Evolutionary conservation across 164 flowering plant species (phyloP).

Genomic region (Akebia trifoliata): DNA sequence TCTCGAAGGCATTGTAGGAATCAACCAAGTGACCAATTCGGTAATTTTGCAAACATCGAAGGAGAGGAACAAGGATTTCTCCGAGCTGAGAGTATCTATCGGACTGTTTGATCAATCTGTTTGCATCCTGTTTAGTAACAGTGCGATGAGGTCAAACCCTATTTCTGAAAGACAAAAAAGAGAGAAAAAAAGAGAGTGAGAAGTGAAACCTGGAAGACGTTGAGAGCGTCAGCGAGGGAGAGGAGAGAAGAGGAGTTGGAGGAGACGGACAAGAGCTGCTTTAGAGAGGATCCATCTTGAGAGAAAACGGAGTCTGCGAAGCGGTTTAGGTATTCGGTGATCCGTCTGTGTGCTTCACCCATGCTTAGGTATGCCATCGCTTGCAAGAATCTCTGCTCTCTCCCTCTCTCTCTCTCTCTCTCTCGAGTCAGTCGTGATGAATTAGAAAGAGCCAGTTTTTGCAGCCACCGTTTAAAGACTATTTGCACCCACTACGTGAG

Average conservation of each 20-base stretch:
- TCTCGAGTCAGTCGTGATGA: too few relatives aligned
- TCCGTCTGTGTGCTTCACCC: slow-evolving; percentile 90
- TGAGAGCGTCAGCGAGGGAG: slow-evolving; percentile 82
- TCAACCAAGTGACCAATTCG: slow-evolving; percentile 57
- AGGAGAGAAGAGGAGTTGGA: slow-evolving; percentile 56
- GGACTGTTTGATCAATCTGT: slow-evolving; percentile 59
- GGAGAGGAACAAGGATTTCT: slow-evolving; percentile 55
- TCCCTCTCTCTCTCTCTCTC: too few relatives aligned
- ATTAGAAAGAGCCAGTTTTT: too few relatives aligned
- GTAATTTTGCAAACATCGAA: slow-evolving; percentile 64
- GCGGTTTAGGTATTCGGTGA: slow-evolving; percentile 68
- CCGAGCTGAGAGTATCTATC: slow-evolving; percentile 57
- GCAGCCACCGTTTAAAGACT: too few relatives aligned
- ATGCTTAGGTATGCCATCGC: slow-evolving; percentile 82
- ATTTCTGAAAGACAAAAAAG: background rate
- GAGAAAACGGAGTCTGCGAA: slow-evolving; percentile 68
- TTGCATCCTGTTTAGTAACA: slow-evolving; percentile 54
- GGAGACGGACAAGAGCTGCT: slow-evolving; percentile 65
- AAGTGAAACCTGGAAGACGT: slow-evolving; percentile 63
- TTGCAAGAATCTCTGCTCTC: too few relatives aligned
- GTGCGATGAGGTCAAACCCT: slow-evolving; percentile 6
- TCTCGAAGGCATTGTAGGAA: slow-evolving; percentile 72
- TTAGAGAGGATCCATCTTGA: slow-evolving; percentile 68
- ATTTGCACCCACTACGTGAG: too few relatives aligned
- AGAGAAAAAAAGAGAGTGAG: background rate